Conservation (phyloP, 768 basidiomycete species). For the Tricholoma sp. region DNA sequence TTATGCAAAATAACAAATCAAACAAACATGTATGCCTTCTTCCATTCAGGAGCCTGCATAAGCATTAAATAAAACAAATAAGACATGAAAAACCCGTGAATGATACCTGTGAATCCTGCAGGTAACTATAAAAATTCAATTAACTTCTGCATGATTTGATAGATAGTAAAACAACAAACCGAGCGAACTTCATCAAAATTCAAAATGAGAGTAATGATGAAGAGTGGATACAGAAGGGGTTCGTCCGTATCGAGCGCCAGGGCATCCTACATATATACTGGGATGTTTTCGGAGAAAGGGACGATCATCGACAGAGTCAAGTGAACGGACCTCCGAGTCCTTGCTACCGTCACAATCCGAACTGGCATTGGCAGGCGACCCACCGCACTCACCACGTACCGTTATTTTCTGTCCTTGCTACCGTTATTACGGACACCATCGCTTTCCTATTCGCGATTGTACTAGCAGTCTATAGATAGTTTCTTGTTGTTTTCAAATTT, state of each 20-base stretch:
- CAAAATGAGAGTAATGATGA: not conserved
- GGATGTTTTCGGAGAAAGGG: not conserved
- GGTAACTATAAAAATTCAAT: constrained; percentile 38
- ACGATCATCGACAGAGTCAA: too few species aligned
- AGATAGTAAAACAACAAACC: not conserved
- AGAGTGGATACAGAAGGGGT: not conserved
- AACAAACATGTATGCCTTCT: constrained; percentile 60
- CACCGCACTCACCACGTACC: too few species aligned
- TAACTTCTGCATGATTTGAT: not conserved
- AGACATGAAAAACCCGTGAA: not conserved
- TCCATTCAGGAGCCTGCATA: constrained; percentile 68
- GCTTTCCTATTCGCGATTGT: too few species aligned
- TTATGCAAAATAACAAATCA: not conserved
- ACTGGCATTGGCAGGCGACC: too few species aligned
- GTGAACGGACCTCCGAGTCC: too few species aligned
- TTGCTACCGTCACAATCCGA: too few species aligned
- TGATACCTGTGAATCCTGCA: constrained; percentile 65
- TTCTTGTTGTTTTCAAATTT: too few species aligned
- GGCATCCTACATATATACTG: not conserved
- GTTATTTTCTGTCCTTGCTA: too few species aligned
- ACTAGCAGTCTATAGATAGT: too few species aligned
- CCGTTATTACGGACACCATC: too few species aligned
- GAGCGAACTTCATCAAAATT: not conserved
- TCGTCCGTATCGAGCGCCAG: not conserved
- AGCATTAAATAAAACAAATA: not conserved